Evolutionary conservation across 345 rosid genomes (phyloP), one percentile per base, ranked within the genome.

Genomic region (Salix udensis): DNA sequence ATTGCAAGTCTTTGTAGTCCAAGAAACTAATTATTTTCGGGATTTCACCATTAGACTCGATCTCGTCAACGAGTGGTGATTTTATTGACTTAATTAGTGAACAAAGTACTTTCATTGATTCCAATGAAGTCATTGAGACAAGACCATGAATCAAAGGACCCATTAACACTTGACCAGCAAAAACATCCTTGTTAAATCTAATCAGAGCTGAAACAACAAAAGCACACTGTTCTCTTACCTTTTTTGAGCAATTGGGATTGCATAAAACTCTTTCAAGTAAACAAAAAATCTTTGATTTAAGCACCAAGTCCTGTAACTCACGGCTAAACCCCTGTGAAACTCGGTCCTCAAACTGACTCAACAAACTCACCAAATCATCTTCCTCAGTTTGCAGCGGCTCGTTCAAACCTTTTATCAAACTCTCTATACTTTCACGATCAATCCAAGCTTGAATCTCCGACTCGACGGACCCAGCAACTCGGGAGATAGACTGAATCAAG

Each of bases 401-500:
- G 61, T 83, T 68, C 74, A 91, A 79, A 6, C 68, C 77, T 18
- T 75, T 42, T 1, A 78, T 68, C 30, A 91, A 77, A 46, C 70
- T 86, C 69, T 88, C 92, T 40, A 89, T 34, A 40, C 84, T 86
- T 74, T 87, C 96, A 6, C 96, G 86, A 68, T 91, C 94, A 61
- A 91, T 91, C 96, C 92, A 89, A 4, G 90, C 88, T 68, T 91
- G 96, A 68, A 91, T 87, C 80, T 91, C 92, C 0, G 75, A 73
- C 87, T 78, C 92, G 73, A 89, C 87, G 18, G 90, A 88, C 23
- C 86, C 89, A 8, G 93, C 92, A 19, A 91, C 90, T 55, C 87
- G 89, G 83, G 96, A 85, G 40, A 91, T 86, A 48, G 89, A 87
- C 74, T 86, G 79, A 53, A 90, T 76, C 71, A 91, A 86, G 74